Base-by-base conservation (phyloP, 495 filamentous ascomycete genomes). In the Lophiotrema nucula region DNA sequence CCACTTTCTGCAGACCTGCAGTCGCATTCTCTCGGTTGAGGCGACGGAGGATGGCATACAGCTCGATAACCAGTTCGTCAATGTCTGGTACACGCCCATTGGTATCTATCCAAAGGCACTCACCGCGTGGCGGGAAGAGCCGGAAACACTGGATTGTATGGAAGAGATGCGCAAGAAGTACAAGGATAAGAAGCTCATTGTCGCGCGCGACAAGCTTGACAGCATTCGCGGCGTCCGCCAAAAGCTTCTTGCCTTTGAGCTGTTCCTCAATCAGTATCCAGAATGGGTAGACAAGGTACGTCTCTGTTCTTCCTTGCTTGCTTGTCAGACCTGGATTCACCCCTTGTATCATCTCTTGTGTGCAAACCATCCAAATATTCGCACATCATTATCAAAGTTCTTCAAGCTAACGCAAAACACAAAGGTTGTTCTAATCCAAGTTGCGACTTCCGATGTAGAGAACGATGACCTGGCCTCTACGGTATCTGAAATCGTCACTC, bases 1-100 rank as follows among this genome's bases (percentile, higher is more conserved):
- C 8, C 92, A 97, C 69, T 97, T 97, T 70, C 76, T 96, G 43
- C 89, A 93, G 72, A 96, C 92, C 3, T 96, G 90, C 78, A 95
- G 89, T 65, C 84, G 92, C 16, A 77, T 97, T 11, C 81, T 96
- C 6, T 83, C 81, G 27, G 87, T 95, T 12, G 92, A 96, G 69
- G 89, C 91, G 10, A 92, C 89, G 2, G 84, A 82, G 26, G 87
- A 95, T 44, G 91, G 92, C 2, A 76, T 97, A 6, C 88, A 96
- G 69, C 77, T 96, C n/a, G 91, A 95, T 58, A 87, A 95, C 62
- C 89, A 88, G 0, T 95, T 96, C 65, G 88, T 97, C 41, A 88
- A 95, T 56, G 89, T 95, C 39, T 78, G 82, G 50, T 87, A 81
- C 64, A 77, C 81, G 50, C 85, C 80, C 48, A 96, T 87, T 65